Base-by-base conservation (phyloP, 2,329 filamentous ascomycete genomes). In the Xylariaceae sp. region DNA sequence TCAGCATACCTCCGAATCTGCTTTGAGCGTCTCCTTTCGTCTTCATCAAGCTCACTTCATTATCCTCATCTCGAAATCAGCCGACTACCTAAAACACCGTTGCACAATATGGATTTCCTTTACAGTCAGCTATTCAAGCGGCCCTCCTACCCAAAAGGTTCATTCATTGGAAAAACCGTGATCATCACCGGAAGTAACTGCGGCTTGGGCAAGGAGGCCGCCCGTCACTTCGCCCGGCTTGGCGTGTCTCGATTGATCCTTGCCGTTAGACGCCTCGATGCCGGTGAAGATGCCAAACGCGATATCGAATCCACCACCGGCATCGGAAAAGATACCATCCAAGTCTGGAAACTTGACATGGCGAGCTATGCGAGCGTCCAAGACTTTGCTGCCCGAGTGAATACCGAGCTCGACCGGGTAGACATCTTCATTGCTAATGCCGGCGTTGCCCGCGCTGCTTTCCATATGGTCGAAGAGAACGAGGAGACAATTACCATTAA, bases 261-360 rank as follows among this genome's bases (percentile, higher is more conserved):
- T 18, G 71, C 67, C 10, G 70, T 71, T 6, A 70, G 71, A 3
- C 66, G 56, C 13, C 19, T 52, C 5, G 41, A 59, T 7, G 70
- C 68, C 54, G 71, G 72, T 18, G 65, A 72, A 46, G 66, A 57
- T 0, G 76, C 76, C 43, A 72, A 70, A 18, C 47, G 59, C 2
- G 66, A 68, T 37, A 72, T 79, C 42, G 26, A 26, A 26, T 65
- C 65, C 18, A 66, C 68, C 12, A 58, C 42, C 21, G 47, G 53
- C 46, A 54, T 19, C 21, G 54, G 26, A 37, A 65, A 51, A n/a
- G 62, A 53, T 4, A 21, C n/a, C 2, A 65, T 79, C 30, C 68
- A 80, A 41, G 76, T 80, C 12, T 82, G 78, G 78, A 50, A 68
- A 10, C 60, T 83, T 4, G 79, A 83, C 60, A 71, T 81, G 59